phyloP scores from a whole-genome alignment of 305 asterid species.

The Salvia sclarea region DNA sequence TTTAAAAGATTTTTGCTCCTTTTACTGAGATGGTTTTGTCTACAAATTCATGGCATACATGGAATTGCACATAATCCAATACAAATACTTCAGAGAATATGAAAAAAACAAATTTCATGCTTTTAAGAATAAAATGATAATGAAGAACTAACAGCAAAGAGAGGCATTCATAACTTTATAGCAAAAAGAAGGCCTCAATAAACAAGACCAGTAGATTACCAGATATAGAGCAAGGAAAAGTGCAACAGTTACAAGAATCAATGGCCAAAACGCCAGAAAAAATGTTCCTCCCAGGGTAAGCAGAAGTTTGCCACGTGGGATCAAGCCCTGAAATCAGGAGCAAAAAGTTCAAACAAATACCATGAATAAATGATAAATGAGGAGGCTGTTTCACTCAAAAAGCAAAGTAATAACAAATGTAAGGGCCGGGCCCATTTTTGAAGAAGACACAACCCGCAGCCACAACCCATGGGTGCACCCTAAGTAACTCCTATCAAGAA shows the following conservation, averaged over 20 bases:
- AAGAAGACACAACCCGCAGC: background rate
- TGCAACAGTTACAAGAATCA: constrained; percentile 71
- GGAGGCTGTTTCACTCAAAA: background rate
- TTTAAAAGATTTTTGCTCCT: background rate
- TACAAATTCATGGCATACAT: background rate
- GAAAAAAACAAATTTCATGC: background rate
- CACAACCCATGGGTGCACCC: background rate
- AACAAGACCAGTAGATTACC: constrained; percentile 49
- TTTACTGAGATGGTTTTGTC: background rate
- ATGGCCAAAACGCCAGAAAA: constrained; percentile 82
- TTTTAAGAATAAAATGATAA: constrained; percentile 7
- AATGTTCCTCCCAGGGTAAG: constrained; percentile 89
- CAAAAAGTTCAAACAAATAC: constrained; percentile 3
- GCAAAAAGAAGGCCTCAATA: constrained; percentile 7
- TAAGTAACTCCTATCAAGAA: background rate
- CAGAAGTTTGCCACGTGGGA: constrained; percentile 85
- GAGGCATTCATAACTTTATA: background rate
- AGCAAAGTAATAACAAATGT: background rate
- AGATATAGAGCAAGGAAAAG: constrained; percentile 63
- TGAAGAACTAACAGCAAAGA: background rate
- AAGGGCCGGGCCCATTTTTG: background rate
- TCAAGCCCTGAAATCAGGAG: constrained; percentile 61
- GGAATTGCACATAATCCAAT: constrained; percentile 14
- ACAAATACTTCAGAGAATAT: background rate
- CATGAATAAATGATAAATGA: constrained; percentile 6